Evolutionary conservation across 225 moss, liverwort and hornwort species (phyloP).

Genomic region (Rhytidiadelphus loreus): DNA sequence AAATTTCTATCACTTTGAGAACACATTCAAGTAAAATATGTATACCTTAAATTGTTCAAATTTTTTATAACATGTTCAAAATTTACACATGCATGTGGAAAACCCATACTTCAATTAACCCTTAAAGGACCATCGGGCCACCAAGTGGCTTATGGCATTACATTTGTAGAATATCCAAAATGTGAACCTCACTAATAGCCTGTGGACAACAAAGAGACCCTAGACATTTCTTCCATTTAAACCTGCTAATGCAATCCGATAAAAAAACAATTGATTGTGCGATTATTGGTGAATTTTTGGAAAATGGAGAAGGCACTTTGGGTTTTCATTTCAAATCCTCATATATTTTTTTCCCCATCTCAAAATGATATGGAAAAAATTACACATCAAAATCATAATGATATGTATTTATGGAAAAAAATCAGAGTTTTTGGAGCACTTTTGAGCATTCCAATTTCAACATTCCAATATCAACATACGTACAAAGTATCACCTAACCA

Average conservation of each 20-base stretch:
- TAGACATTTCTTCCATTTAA: too few relatives aligned
- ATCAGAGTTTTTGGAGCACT: rapidly evolving
- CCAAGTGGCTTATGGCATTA: not conserved
- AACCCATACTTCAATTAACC: not conserved
- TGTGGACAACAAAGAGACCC: not conserved
- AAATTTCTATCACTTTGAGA: not conserved
- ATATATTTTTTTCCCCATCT: not conserved
- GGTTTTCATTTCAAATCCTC: rapidly evolving
- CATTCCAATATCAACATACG: not conserved
- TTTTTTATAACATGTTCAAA: not conserved
- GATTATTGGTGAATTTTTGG: not conserved
- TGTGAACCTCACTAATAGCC: rapidly evolving
- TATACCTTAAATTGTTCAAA: too few relatives aligned
- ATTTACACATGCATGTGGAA: not conserved
- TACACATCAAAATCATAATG: not conserved
- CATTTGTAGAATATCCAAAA: not conserved
- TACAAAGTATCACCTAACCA: rapidly evolving
- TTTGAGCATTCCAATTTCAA: not conserved
- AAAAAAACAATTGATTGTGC: rapidly evolving
- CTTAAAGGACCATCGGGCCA: not conserved
- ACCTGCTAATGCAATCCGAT: rapidly evolving
- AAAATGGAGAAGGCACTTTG: too few relatives aligned
- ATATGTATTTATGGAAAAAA: not conserved
- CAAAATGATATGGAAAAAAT: not conserved
- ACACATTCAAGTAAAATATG: not conserved